phyloP scores from a whole-genome alignment of 495 filamentous ascomycete species.

The Tuber melanosporum region DNA sequence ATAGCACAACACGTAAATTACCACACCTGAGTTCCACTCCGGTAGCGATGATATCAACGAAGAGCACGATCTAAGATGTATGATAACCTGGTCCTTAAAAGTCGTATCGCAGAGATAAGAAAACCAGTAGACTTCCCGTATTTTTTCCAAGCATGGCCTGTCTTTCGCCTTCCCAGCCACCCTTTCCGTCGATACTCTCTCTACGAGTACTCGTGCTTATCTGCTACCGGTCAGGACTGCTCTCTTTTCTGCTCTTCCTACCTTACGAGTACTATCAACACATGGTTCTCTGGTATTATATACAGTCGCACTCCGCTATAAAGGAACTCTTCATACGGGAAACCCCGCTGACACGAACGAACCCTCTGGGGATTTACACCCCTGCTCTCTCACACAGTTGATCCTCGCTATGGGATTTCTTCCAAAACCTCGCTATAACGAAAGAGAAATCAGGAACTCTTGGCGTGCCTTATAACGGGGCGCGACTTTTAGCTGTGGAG shows the following conservation, averaged over 20 bases:
- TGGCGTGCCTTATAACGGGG: too few relatives aligned
- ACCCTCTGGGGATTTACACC: too few relatives aligned
- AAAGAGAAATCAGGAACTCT: too few relatives aligned
- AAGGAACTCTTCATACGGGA: too few relatives aligned
- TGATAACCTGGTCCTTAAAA: conserved; percentile 19
- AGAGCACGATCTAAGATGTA: conserved; percentile 37
- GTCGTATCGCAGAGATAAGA: conserved; percentile 2
- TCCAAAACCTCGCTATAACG: too few relatives aligned
- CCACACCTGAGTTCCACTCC: neutral
- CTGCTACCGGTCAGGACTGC: neutral
- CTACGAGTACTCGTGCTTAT: neutral
- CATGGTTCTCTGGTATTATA: neutral
- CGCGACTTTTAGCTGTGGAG: neutral
- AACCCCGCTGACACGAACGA: too few relatives aligned
- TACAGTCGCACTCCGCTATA: too few relatives aligned
- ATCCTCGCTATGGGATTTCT: too few relatives aligned
- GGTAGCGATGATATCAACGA: conserved; percentile 38
- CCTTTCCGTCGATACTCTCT: neutral
- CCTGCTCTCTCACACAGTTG: too few relatives aligned
- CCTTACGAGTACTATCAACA: neutral
- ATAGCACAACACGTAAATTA: neutral
- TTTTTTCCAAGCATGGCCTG: neutral
- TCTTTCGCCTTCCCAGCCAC: neutral
- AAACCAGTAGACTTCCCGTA: neutral
- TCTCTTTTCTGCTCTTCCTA: neutral